Evolutionary conservation across 495 filamentous ascomycete species (phyloP), one percentile per base, ranked within the genome.

Genomic region (Aspergillus incahuasiensis): DNA sequence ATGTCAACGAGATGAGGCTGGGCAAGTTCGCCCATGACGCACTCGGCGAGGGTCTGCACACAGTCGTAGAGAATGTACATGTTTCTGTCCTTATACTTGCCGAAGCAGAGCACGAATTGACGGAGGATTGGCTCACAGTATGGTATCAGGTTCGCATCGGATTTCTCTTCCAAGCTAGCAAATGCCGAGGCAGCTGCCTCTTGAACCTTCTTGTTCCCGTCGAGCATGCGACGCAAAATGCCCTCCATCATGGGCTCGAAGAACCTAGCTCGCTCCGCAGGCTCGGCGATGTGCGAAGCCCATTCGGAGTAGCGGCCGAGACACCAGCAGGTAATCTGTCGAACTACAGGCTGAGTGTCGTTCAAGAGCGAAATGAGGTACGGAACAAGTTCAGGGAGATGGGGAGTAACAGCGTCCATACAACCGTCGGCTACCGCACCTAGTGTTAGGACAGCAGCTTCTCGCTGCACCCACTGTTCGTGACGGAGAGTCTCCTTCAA

Each of bases 11-110:
- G 79, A 51, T 91, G 82, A 4, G 89, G 87, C 60, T 84, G 79
- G 9, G 89, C 84, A 42, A 99, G 74, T 41, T 87, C 83, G 16
- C 83, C 83, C 47, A 90, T 88, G 45, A 97, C 87, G 68, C 91
- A 86, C 66, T 99, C 95, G 13, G 94, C 94, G 38, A 99, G 76
- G 0, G 95, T 97, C 72, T 99, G 94, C 45, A 99, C 89, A 72
- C 94, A 99, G 74, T 97, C 95, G 72, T 99, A 99, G 34, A 99
- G 84, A 54, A 97, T 91, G 74, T 92, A 97, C 84, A 96, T 96
- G 76, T 99, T 99, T 48, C 90, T 85, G 68, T 97, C 92, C 77
- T 99, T 97, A 82, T 97, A 99, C 69, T 86, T 89, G 22, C 72
- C 79, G 74, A 99, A 97, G 69, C 95, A 97, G 55, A 81, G 74